Conservation (phyloP, 495 filamentous ascomycete genomes). For the Cladorrhinum samala region DNA sequence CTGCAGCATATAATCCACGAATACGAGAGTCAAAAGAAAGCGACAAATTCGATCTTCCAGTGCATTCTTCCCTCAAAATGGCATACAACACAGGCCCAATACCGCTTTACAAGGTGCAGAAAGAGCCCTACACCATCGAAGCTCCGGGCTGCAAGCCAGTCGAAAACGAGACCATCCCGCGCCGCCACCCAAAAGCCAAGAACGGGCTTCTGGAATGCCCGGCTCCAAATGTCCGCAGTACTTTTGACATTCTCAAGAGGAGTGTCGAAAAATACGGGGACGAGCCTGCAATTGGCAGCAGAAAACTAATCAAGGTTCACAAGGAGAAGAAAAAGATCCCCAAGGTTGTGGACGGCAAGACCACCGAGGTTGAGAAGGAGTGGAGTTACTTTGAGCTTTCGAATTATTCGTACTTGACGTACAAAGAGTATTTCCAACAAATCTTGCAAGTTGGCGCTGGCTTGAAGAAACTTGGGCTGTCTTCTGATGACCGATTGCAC, state of each 20-base stretch:
- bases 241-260: slow-evolving; percentile 49
- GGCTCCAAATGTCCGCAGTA: slow-evolving; percentile 41
- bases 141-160: slow-evolving; percentile 39
- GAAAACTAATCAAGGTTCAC: slow-evolving; percentile 53
- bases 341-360: slow-evolving; percentile 59
- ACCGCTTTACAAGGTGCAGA: slow-evolving; percentile 17
- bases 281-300: slow-evolving; percentile 52
- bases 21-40: too few relatives aligned
- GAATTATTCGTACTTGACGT: slow-evolving; percentile 53
- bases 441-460: slow-evolving; percentile 50
- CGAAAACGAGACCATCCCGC: slow-evolving; percentile 54
- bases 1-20: background rate
- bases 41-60: too few relatives aligned
- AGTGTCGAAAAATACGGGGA: slow-evolving; percentile 47
- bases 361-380: slow-evolving; percentile 56
- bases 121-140: slow-evolving; percentile 47
- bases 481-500: slow-evolving; percentile 45
- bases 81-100: background rate
- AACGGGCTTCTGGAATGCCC: slow-evolving; percentile 45
- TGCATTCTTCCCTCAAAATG: too few relatives aligned
- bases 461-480: slow-evolving; percentile 51
- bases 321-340: slow-evolving; percentile 60
- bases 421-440: slow-evolving; percentile 53
- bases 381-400: slow-evolving; percentile 64
- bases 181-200: slow-evolving; percentile 46